Evolutionary conservation across 1,284 basidiomycete genomes (phyloP), one percentile per base, ranked within the genome.

Genomic region (Heterobasidion irregulare): DNA sequence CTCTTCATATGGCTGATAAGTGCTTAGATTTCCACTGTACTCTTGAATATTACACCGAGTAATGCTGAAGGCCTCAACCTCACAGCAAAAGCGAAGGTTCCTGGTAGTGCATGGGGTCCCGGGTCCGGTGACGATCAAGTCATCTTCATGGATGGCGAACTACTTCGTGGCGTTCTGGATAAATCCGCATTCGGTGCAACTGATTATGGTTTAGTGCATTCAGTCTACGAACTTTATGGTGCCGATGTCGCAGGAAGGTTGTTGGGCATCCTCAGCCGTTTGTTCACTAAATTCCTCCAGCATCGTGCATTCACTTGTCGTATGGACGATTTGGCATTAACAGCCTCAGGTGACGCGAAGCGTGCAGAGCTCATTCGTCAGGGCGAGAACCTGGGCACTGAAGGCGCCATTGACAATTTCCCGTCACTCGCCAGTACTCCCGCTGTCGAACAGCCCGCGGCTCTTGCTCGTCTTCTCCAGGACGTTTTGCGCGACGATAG

Each of bases 171-270:
- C 74, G 81, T 98, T 41, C 80, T 99, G 58, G 97, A 99, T 77
- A 99, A 99, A 74, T 91, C 94, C 15, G 93, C 97, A 52, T 97
- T 98, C 68, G 97, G 97, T 68, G 96, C 97, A 16, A 89, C 92
- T 0, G 90, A 97, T 7, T 99, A 91, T 68, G 97, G 97, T 71
- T 82, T 99, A 46, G 92, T 99, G 15, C 97, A 99, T 70, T 97
- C 97, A 1, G 89, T 97, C n/a, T 94, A 96, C 71, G 97, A 99
- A 67, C 76, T 99, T n/a, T 99, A 98, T 69, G 96, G 97, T 5
- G 77, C 95, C 10, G 87, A 90, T 59, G 75, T 84, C 16, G 96
- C 97, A 8, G 97, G 95, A 54, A 87, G 88, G 65, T 82, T 99
- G 8, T 84, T 99, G 41, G 94, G 94, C 55, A 88, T 98, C 59